A percentile compares a stretch with the other conserved stretches of the same genome.
These are phyloP conservation scores for Lyophyllum shimeji DNA, from an alignment of 768 basidiomycete species.

Conservation along the genomic window DNA sequence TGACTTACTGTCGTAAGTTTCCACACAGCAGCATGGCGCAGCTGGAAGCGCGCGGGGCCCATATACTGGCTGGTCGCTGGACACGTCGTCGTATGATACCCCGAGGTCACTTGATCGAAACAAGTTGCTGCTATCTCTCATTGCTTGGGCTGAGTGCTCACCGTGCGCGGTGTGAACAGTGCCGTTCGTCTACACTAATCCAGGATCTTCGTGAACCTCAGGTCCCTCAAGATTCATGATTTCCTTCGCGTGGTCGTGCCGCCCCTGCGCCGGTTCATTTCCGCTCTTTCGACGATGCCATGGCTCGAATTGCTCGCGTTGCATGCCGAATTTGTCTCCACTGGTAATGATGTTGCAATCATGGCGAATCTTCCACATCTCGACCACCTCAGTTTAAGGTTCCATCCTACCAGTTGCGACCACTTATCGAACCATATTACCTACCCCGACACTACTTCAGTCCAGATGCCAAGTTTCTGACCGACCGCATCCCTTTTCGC, in stretches of 20 bases:
- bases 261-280: background rate
- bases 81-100: no score
- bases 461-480: no score
- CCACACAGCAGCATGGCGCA: no score
- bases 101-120: no score
- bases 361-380: background rate
- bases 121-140: no score
- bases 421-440: background rate
- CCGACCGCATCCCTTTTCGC: background rate
- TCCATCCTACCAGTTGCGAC: background rate
- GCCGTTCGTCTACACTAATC: no score
- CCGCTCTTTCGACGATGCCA: background rate
- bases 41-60: no score
- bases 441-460: background rate
- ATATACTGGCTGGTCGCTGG: no score
- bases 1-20: no score
- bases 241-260: background rate
- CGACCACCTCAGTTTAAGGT: background rate
- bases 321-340: background rate
- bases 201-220: background rate
- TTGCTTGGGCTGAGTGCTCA: no score
- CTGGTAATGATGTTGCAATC: no score
- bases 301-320: background rate
- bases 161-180: no score
- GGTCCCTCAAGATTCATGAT: background rate